Base-by-base conservation (phyloP, 202 grass and related monocot species). In the Carex arenaria region DNA sequence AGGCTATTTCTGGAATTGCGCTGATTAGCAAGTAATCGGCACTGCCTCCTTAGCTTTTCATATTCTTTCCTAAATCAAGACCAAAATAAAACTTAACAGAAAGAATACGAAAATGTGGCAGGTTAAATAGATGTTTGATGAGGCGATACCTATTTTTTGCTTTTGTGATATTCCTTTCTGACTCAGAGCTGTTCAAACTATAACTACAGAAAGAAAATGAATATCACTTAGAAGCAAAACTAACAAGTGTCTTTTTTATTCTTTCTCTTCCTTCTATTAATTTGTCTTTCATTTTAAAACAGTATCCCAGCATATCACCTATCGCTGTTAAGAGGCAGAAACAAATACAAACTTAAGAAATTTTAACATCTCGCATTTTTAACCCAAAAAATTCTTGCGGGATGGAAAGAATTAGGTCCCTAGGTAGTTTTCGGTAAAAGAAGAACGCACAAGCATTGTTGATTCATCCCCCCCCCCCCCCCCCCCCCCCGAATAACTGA, bases 1-100 rank as follows among this genome's bases (percentile, higher is more conserved):
- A 90, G 78, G 17, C 84, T 81, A 81, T 89, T 89, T 87, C 87
- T 89, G 61, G 61, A 74, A 72, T 86, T 62, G 80, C 87, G 72
- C 79, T 72, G 31, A 84, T 80, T 85, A 69, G 89, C 76, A 87
- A 83, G 87, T 83, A 90, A 89, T 31, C 87, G 83, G 71, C 95
- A 95, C 23, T 95, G 93, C 61, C 86, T 89, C 81, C 95, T 95
- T 62, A 98, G 85, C 76, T 90, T 98, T 90, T 95, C 95, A 81
- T 92, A 98, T 81, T 95, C 89, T 93, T 93, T 95, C 93, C 95
- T 98, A 85, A 59, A 88, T 10, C 11, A 18, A 69, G 74, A 78
- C 52, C 13, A 78, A 61, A 15, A 22, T 78, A 59, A 60, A 78
- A 60, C 54, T 78, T 78, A 11, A 59, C 3, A 8, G 17, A 78